A percentile compares a stretch with the other conserved stretches of the same genome.
Evolutionary conservation across 108 stramenopile genomes (phyloP).

Genomic region (Cyclotella kingstonii): DNA sequence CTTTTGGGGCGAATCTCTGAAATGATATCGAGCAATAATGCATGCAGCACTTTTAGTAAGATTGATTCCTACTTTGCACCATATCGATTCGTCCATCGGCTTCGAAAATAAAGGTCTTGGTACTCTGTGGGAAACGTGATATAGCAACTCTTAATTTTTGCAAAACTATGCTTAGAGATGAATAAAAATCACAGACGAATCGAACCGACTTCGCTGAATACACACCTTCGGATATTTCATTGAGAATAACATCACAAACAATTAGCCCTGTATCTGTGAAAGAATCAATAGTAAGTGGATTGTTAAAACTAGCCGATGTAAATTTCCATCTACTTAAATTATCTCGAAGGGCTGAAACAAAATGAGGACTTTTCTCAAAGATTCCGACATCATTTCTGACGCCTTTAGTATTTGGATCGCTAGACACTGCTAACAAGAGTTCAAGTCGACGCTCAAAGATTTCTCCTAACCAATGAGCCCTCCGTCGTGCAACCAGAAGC

Average conservation of each 20-base stretch:
- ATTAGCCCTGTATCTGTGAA: background rate
- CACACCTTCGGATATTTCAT: constrained; percentile 8
- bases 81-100: constrained; percentile 6
- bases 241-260: background rate
- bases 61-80: constrained; percentile 15
- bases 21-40: constrained; percentile 8
- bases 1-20: background rate
- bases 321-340: background rate
- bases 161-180: background rate
- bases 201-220: too few relatives aligned
- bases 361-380: background rate
- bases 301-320: background rate
- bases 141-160: constrained; percentile 12
- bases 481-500: constrained; percentile 22
- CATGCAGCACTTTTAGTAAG: background rate
- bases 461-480: constrained; percentile 26
- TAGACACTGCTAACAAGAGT: constrained; percentile 1
- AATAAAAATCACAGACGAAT: background rate
- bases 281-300: background rate
- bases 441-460: constrained; percentile 8
- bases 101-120: constrained; percentile 6
- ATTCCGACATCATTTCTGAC: too few relatives aligned
- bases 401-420: background rate
- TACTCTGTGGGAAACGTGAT: background rate
- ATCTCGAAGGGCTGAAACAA: background rate